These are phyloP conservation scores for Fonsecaea erecta DNA, from an alignment of 2,329 filamentous ascomycete genomes.

Conservation along the genomic window DNA sequence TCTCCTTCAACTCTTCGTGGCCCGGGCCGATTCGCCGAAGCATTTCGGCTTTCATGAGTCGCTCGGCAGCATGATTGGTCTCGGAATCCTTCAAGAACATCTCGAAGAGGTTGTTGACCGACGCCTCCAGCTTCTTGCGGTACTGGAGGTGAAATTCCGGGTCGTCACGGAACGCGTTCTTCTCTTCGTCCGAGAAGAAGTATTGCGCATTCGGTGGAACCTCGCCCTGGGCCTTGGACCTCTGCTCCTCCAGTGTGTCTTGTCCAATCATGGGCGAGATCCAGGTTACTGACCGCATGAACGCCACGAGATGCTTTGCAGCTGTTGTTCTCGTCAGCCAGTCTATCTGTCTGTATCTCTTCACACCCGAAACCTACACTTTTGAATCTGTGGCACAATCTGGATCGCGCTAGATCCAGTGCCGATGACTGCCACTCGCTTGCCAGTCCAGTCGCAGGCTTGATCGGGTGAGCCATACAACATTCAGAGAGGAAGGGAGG, in stretches of 20 bases:
- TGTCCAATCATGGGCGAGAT: constrained; percentile 17
- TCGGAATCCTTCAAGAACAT: constrained; percentile 51
- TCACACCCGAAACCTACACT: too few species aligned
- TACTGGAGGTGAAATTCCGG: constrained; percentile 50
- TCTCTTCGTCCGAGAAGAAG: constrained; percentile 22
- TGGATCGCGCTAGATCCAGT: constrained; percentile 25
- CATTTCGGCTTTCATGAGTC: constrained; percentile 52
- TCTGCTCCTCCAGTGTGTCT: constrained; percentile 4
- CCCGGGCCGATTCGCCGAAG: constrained; percentile 48
- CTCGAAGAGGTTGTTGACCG: constrained; percentile 50
- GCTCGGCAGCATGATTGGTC: constrained; percentile 46
- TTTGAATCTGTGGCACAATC: constrained; percentile 29
- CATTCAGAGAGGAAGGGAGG: too few species aligned
- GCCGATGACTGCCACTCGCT: constrained; percentile 29
- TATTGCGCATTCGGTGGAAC: constrained; percentile 11
- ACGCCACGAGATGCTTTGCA: constrained; percentile 39
- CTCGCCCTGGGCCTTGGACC: background rate
- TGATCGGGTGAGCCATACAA: too few species aligned
- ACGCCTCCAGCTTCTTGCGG: constrained; percentile 50
- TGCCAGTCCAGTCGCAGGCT: constrained; percentile 10
- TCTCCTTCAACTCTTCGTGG: constrained; percentile 49
- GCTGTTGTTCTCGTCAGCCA: too few species aligned
- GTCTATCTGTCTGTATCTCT: too few species aligned
- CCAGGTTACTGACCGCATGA: constrained; percentile 40
- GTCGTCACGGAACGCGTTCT: constrained; percentile 46